phyloP scores from a whole-genome alignment of 192 early-diverging fungal genomes.

The Backusella psychrophila region DNA sequence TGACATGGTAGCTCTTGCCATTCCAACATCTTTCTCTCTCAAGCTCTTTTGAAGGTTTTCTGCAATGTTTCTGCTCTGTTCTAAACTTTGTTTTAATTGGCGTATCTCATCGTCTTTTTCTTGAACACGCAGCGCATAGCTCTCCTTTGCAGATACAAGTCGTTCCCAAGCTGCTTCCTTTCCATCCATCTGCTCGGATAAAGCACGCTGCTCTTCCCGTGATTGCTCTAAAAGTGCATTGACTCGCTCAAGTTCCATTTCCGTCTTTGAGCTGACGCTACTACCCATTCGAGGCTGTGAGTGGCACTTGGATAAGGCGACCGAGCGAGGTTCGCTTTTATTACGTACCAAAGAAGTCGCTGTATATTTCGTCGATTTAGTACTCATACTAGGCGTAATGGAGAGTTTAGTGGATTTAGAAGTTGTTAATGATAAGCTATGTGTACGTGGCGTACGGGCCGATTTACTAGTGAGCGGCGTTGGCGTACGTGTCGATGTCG shows the following conservation, averaged over 20 bases:
- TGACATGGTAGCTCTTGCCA: neutral
- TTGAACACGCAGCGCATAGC: constrained; percentile 20
- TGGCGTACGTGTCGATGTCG: constrained; percentile 1
- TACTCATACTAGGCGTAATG: neutral
- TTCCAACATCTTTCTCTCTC: neutral
- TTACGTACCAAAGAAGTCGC: neutral
- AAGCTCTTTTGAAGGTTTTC: neutral
- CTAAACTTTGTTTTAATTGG: neutral
- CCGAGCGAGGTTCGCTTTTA: neutral
- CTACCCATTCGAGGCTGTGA: neutral
- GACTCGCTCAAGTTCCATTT: constrained; percentile 8
- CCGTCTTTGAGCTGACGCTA: constrained; percentile 3
- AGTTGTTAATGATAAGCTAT: neutral
- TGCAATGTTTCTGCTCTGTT: neutral
- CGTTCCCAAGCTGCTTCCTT: constrained; percentile 29
- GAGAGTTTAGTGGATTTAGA: neutral
- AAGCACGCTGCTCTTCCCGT: constrained; percentile 9
- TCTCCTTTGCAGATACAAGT: constrained; percentile 29
- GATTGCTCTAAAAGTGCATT: constrained; percentile 19
- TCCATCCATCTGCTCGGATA: constrained; percentile 12
- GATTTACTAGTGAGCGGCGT: neutral
- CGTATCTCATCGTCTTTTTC: constrained; percentile 18
- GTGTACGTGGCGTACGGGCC: constrained; percentile 2
- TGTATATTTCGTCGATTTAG: neutral
- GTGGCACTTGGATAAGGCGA: neutral